Base-by-base conservation (phyloP, 2,329 filamentous ascomycete genomes). In the Fusarium citri region DNA sequence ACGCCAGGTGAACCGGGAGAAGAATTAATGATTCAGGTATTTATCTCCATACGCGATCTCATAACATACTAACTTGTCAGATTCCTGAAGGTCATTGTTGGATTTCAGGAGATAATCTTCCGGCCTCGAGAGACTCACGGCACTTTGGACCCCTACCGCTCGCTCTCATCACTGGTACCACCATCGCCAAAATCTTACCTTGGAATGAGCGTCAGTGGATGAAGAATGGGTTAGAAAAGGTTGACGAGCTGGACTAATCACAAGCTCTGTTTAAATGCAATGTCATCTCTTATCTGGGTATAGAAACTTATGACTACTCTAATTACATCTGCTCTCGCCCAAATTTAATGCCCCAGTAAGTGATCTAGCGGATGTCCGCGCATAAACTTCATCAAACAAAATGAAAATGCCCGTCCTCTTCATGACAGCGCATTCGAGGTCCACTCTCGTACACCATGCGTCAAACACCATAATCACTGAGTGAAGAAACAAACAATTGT, bases 41-140 rank as follows among this genome's bases (percentile, higher is more conserved):
- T 30, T 30, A 0, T 11, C 18, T 12, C 18, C 9, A 5, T 20
- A 6, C n/a, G 9, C 16, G 8, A 6, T 31, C 1, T 22, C 11
- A 11, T 14, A 16, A 6, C 11, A 40, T 5, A 18, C 68, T 74
- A 26, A 74, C 51, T 22, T 15, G 5, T 58, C 75, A 97, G 92
- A 89, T 99, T 18, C 96, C 96, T 0, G 85, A 92, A 76, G 96
- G 96, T 3, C 96, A 99, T 83, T 97, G 94, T 75, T 98, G 94
- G 89, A 83, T 98, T 9, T 88, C 90, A 5, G 96, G 96, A 5
- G 96, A 99, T 80, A 98, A 98, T 79, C 77, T 97, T 66, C 85
- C 89, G 5, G 91, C 88, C 75, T 98, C 94, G 25, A 85, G 93
- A 69, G 96, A 99, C 82, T 98, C 94, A 45, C 89, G 96, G 66